phyloP scores from a whole-genome alignment of 2,329 filamentous ascomycete genomes.

The Paramyrothecium sp. region DNA sequence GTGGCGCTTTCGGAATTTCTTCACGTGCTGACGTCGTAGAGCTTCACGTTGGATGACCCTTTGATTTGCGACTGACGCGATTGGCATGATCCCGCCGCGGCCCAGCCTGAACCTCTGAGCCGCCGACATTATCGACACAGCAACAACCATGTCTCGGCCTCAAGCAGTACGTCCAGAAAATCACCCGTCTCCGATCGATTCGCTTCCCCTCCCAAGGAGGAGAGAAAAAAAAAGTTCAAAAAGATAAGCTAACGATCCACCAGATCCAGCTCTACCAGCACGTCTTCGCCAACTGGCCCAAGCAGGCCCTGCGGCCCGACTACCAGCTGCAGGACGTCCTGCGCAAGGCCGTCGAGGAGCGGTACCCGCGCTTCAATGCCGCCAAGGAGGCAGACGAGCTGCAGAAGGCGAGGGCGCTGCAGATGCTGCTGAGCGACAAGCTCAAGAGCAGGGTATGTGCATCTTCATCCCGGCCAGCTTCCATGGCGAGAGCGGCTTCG shows the following conservation, averaged over 20 bases:
- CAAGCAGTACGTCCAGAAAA: conserved; percentile 24
- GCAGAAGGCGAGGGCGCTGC: conserved; percentile 58
- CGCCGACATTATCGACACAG: not conserved
- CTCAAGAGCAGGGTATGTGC: conserved; percentile 54
- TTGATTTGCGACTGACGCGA: not conserved
- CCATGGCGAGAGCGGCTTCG: not conserved
- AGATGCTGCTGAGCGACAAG: conserved; percentile 57
- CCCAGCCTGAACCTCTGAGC: not conserved
- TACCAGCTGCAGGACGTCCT: conserved; percentile 61
- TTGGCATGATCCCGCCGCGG: not conserved
- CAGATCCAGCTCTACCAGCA: conserved; percentile 36
- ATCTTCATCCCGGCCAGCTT: not conserved
- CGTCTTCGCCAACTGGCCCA: conserved; percentile 56
- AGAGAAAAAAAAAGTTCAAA: not conserved
- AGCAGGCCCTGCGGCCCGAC: conserved; percentile 61
- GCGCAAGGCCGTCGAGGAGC: conserved; percentile 30
- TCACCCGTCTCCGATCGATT: too few species aligned
- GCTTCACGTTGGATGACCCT: not conserved
- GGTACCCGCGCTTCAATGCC: conserved; percentile 28
- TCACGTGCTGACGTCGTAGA: conserved; percentile 2
- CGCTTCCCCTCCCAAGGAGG: not conserved
- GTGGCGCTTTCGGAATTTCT: not conserved
- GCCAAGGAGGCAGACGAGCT: conserved; percentile 47
- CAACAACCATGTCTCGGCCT: not conserved
- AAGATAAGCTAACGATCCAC: not conserved